These are phyloP conservation scores for Suhomyces sp. DNA, from an alignment of 805 yeast species.

Conservation along the genomic window DNA sequence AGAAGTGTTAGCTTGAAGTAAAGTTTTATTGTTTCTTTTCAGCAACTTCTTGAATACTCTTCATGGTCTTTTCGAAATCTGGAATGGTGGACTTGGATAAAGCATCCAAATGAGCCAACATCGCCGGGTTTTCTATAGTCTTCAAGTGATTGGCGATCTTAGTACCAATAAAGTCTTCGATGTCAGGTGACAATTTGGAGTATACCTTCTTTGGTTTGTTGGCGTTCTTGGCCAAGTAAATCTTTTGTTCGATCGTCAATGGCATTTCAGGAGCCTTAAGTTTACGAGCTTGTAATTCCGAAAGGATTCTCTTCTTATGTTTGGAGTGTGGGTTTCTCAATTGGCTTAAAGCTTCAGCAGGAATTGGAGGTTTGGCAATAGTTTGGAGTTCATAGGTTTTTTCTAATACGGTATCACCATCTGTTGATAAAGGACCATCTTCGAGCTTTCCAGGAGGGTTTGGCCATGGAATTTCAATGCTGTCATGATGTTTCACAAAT, in stretches of 20 bases:
- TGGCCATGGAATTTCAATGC: conserved; percentile 87
- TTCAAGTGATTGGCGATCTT: conserved; percentile 42
- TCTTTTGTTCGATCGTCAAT: conserved; percentile 57
- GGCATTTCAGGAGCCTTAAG: conserved; percentile 79
- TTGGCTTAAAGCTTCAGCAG: conserved; percentile 59
- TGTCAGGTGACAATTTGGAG: conserved; percentile 46
- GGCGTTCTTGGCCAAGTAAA: conserved; percentile 50
- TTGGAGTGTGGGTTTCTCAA: conserved; percentile 77
- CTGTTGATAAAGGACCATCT: conserved; percentile 60
- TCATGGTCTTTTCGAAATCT: conserved; percentile 29
- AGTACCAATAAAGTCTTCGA: conserved; percentile 53
- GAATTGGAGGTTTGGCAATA: conserved; percentile 64
- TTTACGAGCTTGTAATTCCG: conserved; percentile 59
- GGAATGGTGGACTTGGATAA: conserved; percentile 29
- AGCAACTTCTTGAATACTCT: conserved; percentile 13
- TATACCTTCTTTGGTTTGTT: conserved; percentile 32
- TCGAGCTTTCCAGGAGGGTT: conserved; percentile 52
- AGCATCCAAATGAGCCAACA: conserved; percentile 38
- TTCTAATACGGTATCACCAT: conserved; percentile 54
- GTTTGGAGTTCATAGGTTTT: conserved; percentile 74
- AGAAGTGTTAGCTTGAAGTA: not conserved
- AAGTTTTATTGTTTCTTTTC: not conserved
- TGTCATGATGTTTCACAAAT: conserved; percentile 65
- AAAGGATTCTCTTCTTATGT: conserved; percentile 52
- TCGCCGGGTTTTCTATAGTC: conserved; percentile 32